Conservation (phyloP, 1,139 yeast genomes). For the Scheffersomyces quercinus region DNA sequence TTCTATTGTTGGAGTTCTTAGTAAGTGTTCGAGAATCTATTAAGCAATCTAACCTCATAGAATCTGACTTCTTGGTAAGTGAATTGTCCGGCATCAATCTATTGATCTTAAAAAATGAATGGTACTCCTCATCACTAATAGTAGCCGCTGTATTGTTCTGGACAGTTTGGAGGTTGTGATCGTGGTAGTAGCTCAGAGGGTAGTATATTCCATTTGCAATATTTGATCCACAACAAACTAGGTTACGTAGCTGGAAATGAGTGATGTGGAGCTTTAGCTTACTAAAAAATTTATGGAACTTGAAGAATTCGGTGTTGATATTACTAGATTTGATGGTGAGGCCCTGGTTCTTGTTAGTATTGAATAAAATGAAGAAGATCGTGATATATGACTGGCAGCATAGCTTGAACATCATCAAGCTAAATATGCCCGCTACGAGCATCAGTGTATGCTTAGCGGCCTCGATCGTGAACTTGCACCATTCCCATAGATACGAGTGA, state of each 20-base stretch:
- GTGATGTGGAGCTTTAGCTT: constrained; percentile 50
- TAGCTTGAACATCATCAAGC: no score
- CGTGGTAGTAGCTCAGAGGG: constrained; percentile 42
- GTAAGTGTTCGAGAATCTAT: constrained; percentile 39
- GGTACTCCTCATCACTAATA: constrained; percentile 22
- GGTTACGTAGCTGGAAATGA: constrained; percentile 59
- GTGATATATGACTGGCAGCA: neutral
- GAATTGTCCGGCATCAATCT: constrained; percentile 30
- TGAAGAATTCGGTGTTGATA: constrained; percentile 35
- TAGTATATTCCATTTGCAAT: constrained; percentile 39
- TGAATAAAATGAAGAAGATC: neutral
- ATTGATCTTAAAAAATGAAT: constrained; percentile 38
- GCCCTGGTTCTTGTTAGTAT: constrained; percentile 21
- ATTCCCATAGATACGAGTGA: no score
- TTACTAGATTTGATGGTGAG: constrained; percentile 20
- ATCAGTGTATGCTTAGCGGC: no score
- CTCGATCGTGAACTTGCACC: no score
- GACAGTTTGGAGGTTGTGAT: constrained; percentile 27
- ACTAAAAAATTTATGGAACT: constrained; percentile 44
- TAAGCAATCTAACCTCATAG: constrained; percentile 35
- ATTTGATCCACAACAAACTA: constrained; percentile 46
- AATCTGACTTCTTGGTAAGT: constrained; percentile 20
- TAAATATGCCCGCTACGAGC: no score
- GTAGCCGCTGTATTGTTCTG: constrained; percentile 8
- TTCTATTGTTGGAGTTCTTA: constrained; percentile 36